Evolutionary conservation across 805 yeast genomes (phyloP).

Genomic region (Lipomyces orientalis): DNA sequence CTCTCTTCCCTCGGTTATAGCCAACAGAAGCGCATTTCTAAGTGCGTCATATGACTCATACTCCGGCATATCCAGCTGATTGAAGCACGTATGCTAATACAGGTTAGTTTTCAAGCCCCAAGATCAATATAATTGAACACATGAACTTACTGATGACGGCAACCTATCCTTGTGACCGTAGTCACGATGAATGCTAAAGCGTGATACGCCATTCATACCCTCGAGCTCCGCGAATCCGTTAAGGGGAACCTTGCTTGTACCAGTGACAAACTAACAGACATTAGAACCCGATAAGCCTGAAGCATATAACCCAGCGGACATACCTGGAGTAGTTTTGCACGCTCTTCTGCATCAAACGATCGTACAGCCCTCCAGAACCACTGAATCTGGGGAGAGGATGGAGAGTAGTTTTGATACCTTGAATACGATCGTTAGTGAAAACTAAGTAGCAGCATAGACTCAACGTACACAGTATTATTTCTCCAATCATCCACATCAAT

Average conservation of each 20-base stretch:
- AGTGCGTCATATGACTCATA: slow-evolving; percentile 87
- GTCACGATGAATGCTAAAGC: slow-evolving; percentile 87
- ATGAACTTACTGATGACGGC: slow-evolving; percentile 67
- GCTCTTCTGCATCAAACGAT: slow-evolving; percentile 90
- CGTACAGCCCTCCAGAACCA: slow-evolving; percentile 99
- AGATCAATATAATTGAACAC: neutral
- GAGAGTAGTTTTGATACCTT: slow-evolving; percentile 71
- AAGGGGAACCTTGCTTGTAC: slow-evolving; percentile 94
- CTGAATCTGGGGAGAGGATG: slow-evolving; percentile 83
- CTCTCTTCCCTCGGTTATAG: slow-evolving; percentile 93
- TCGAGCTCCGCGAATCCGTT: slow-evolving; percentile 90
- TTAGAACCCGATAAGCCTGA: neutral
- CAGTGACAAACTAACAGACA: slow-evolving; percentile 74
- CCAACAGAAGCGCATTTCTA: slow-evolving; percentile 77
- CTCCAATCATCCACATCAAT: slow-evolving; percentile 97
- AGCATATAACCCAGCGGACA: neutral
- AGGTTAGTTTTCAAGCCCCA: neutral
- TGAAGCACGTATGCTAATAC: slow-evolving; percentile 82
- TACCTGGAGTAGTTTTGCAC: slow-evolving; percentile 84
- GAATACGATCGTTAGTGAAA: slow-evolving; percentile 38
- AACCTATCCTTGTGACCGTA: slow-evolving; percentile 83
- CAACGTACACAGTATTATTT: slow-evolving; percentile 62
- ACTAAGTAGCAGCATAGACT: neutral
- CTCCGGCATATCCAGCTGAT: slow-evolving; percentile 91
- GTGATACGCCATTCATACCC: slow-evolving; percentile 84